Conservation (phyloP, 805 yeast genomes). For the Kazachstania viticola region DNA sequence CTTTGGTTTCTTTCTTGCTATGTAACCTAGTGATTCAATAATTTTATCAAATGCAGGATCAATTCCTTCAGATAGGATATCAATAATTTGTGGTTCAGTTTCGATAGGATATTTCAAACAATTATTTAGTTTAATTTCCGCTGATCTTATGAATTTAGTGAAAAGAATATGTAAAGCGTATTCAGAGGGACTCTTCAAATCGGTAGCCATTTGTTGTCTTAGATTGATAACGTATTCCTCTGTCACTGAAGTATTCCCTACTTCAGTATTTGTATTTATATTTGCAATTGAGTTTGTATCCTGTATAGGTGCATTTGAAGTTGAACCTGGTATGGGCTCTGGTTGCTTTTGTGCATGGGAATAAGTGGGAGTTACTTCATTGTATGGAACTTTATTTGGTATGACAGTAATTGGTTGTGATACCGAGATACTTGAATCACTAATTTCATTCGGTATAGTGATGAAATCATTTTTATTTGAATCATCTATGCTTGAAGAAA, state of each 20-base stretch:
- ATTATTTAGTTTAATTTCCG: slow-evolving; percentile 73
- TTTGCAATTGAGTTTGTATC: not conserved
- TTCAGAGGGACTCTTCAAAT: slow-evolving; percentile 66
- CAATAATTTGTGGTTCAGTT: slow-evolving; percentile 66
- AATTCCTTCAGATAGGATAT: slow-evolving; percentile 70
- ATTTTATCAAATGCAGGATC: slow-evolving; percentile 83
- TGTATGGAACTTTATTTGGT: too few species aligned
- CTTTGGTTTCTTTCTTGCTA: slow-evolving; percentile 81
- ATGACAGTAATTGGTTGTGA: too few species aligned
- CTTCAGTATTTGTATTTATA: slow-evolving; percentile 5
- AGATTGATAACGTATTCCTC: slow-evolving; percentile 20
- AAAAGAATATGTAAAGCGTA: slow-evolving; percentile 90
- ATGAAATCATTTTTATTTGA: too few species aligned
- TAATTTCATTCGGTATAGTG: too few species aligned
- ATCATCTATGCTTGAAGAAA: too few species aligned
- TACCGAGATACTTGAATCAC: too few species aligned
- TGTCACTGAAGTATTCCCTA: slow-evolving; percentile 9
- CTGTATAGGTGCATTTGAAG: slow-evolving; percentile 1
- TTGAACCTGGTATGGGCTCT: too few species aligned
- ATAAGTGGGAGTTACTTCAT: too few species aligned
- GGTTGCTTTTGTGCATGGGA: too few species aligned
- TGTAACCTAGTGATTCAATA: slow-evolving; percentile 76
- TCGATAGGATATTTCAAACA: slow-evolving; percentile 56
- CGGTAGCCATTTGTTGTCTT: slow-evolving; percentile 36
- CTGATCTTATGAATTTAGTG: slow-evolving; percentile 88